Base-by-base conservation (phyloP, 2,329 filamentous ascomycete species). In the Fusarium xylarioides region DNA sequence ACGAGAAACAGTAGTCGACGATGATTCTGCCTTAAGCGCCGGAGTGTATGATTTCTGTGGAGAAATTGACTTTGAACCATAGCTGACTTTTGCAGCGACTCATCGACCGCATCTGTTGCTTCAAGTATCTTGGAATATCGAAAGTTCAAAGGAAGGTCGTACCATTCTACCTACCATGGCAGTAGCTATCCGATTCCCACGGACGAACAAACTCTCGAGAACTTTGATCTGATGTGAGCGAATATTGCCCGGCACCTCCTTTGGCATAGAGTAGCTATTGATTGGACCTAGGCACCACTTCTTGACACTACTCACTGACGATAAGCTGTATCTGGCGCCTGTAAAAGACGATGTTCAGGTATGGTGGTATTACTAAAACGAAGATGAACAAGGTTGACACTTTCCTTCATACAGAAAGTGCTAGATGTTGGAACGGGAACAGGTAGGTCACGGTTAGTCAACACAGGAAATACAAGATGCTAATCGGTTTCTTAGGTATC, bases 51-150 rank as follows among this genome's bases (percentile, higher is more conserved):
- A 12, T 8, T 5, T 14, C 8, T 21, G 5, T 2, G 3, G 15
- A 19, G 7, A 4, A 12, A 11, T 42, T 10, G 11, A 14, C 1
- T 11, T 21, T 16, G 8, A 30, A 10, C 10, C 3, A 8, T 23
- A 11, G 9, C 42, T 52, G 18, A 62, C 15, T 2, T 44, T 7
- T 11, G 2, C 15, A 69, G 64, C 15, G 19, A 44, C 21, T 56
- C 54, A 6, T 69, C 66, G 15, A 65, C 59, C 2, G 54, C 59
- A 26, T 68, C 67, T 18, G 47, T 64, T 18, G 34, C 59, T 4
- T 68, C 58, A 1, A 70, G 67, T 15, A 64, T 70, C 15, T 16
- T 69, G 9, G 47, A 70, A 15, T 64, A 70, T n/a, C 67, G 67
- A 18, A 63, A 63, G n/a, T 68, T 55, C 15, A 68, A 70, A 11